A percentile compares a stretch with the other conserved stretches of the same genome.
These are phyloP conservation scores for Anthracocystis panici-leucophaei DNA, from an alignment of 1,284 basidiomycete genomes.

Conservation along the genomic window DNA sequence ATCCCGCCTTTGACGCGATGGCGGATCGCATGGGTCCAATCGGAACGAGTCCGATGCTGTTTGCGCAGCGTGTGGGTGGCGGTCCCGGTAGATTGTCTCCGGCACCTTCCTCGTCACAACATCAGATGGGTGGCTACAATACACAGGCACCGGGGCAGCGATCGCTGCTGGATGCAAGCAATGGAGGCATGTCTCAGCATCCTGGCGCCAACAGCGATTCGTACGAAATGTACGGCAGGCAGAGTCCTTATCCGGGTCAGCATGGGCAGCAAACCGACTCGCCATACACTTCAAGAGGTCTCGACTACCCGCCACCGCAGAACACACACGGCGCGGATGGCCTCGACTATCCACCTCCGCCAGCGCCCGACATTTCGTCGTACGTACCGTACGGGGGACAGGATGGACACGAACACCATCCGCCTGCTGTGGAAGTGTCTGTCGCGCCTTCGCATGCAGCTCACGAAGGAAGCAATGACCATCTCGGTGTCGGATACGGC, in stretches of 20 bases:
- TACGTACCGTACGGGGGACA: slow-evolving; percentile 34
- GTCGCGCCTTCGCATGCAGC: slow-evolving; percentile 15
- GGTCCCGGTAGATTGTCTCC: slow-evolving; percentile 20
- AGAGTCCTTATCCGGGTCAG: slow-evolving; percentile 20
- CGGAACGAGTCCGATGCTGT: slow-evolving; percentile 57
- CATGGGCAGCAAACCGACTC: slow-evolving; percentile 14
- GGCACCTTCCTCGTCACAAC: slow-evolving; percentile 9
- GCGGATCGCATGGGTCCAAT: slow-evolving; percentile 58
- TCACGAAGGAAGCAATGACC: slow-evolving; percentile 12
- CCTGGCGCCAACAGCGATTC: slow-evolving; percentile 2
- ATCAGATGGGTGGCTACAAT: slow-evolving; percentile 14
- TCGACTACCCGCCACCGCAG: slow-evolving; percentile 51
- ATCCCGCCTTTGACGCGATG: slow-evolving; percentile 32
- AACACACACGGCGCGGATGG: slow-evolving; percentile 44
- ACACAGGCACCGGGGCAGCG: slow-evolving; percentile 16
- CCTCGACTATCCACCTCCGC: slow-evolving; percentile 45
- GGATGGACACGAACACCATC: slow-evolving; percentile 3
- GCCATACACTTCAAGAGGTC: slow-evolving; percentile 26
- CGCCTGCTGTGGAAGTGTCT: slow-evolving; percentile 24
- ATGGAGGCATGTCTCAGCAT: slow-evolving; percentile 30
- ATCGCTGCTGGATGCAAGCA: slow-evolving; percentile 33
- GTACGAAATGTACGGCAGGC: slow-evolving; percentile 27
- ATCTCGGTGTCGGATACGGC: slow-evolving; percentile 29
- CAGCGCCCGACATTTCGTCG: slow-evolving; percentile 38
- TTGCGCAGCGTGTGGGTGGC: slow-evolving; percentile 46